Conservation (phyloP, 345 rosid species). For the Ailanthus altissimus region DNA sequence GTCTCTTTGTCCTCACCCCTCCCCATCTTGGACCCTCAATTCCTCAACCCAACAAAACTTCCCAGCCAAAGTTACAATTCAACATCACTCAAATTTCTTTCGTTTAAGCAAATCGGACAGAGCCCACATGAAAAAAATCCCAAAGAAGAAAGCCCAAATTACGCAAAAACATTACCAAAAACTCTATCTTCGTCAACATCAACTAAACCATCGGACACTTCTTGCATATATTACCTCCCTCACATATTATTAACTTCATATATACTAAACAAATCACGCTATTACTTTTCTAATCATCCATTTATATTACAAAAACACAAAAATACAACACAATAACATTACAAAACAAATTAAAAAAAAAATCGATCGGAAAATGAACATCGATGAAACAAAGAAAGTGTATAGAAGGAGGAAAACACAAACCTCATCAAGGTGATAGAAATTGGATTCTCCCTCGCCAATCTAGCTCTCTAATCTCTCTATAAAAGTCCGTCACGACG, state of each 20-base stretch:
- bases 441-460: not conserved
- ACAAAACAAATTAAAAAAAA: not conserved
- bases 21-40: not conserved
- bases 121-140: not conserved
- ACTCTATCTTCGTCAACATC: not conserved
- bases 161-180: not conserved
- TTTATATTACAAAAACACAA: not conserved
- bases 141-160: not conserved
- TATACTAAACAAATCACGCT: not conserved
- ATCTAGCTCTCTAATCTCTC: not conserved
- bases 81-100: not conserved
- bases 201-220: not conserved
- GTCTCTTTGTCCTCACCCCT: not conserved
- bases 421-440: constrained; percentile 21
- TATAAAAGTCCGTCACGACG: not conserved
- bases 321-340: not conserved
- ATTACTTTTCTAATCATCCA: not conserved
- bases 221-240: not conserved
- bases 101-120: not conserved
- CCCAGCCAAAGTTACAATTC: not conserved
- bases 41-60: not conserved
- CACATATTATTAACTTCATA: not conserved
- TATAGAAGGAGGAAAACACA: not conserved
- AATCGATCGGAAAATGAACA: not conserved
- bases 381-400: not conserved